Conservation (phyloP, 768 basidiomycete genomes). For the Mycena epipterygia region DNA sequence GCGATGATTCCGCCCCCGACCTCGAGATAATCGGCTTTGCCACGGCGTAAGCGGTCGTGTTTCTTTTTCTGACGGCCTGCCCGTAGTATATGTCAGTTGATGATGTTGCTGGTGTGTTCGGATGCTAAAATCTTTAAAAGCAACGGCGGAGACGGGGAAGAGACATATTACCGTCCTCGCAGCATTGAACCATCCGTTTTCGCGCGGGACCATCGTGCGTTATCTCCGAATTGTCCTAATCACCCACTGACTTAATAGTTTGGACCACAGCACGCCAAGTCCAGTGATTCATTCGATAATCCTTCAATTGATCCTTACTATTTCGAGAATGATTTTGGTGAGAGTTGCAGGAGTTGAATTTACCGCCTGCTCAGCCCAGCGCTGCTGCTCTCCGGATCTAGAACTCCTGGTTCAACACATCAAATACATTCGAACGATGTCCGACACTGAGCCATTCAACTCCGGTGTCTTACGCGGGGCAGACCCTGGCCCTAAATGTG, state of each 20-base stretch:
- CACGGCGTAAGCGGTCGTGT: constrained; percentile 10
- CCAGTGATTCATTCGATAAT: no score
- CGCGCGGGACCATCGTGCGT: constrained; percentile 63
- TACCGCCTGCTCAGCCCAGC: background rate
- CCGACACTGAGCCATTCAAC: constrained; percentile 41
- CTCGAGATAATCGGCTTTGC: constrained; percentile 42
- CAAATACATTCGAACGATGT: constrained; percentile 46
- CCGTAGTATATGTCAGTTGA: background rate
- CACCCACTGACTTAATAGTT: no score
- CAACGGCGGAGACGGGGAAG: no score
- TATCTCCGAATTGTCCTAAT: no score
- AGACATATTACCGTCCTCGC: constrained; percentile 55
- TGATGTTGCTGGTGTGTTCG: background rate
- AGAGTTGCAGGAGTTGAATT: background rate
- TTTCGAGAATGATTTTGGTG: constrained; percentile 20
- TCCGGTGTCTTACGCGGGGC: constrained; percentile 38
- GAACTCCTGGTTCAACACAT: constrained; percentile 48
- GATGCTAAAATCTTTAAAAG: constrained; percentile 33
- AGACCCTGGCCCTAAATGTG: constrained; percentile 48
- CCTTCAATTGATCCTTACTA: constrained; percentile 15
- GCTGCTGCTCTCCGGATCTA: background rate
- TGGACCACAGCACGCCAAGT: no score
- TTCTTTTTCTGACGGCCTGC: background rate
- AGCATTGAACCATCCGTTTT: constrained; percentile 59
- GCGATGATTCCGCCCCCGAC: constrained; percentile 43